Conservation (phyloP, 495 filamentous ascomycete genomes). For the Chaetomidium leptoderma region DNA sequence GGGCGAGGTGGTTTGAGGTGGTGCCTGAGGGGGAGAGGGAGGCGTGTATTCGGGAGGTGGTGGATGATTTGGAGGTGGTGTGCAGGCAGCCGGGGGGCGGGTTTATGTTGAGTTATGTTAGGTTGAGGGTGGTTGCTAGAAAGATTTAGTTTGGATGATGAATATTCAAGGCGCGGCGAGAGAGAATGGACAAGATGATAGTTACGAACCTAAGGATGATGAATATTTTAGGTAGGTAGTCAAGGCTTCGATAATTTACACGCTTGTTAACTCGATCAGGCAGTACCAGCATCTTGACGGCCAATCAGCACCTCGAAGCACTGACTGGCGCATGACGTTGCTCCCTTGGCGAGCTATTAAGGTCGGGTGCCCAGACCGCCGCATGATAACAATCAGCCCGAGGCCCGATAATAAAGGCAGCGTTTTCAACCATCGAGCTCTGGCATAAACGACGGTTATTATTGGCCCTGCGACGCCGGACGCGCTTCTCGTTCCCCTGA, state of each 20-base stretch:
- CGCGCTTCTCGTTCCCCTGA: background rate
- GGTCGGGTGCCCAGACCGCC: slow-evolving; percentile 3
- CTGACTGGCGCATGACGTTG: slow-evolving; percentile 10
- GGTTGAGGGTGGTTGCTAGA: slow-evolving; percentile 60
- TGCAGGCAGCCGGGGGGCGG: slow-evolving; percentile 53
- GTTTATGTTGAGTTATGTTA: slow-evolving; percentile 65
- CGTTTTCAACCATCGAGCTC: background rate
- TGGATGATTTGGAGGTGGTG: slow-evolving; percentile 53
- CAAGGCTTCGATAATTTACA: background rate
- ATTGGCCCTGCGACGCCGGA: background rate
- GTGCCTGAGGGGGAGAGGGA: slow-evolving; percentile 48
- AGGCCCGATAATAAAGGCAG: slow-evolving; percentile 6
- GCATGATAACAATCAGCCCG: slow-evolving; percentile 2
- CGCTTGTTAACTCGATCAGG: background rate
- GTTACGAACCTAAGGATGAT: no score
- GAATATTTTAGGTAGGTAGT: no score
- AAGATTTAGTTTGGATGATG: slow-evolving; percentile 40
- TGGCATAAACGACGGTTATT: background rate
- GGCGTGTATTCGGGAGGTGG: slow-evolving; percentile 51
- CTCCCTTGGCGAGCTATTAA: no score
- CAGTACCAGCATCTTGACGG: slow-evolving; percentile 6
- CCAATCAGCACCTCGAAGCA: background rate
- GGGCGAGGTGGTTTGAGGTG: slow-evolving; percentile 51
- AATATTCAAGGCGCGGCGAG: no score
- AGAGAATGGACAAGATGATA: no score